A percentile compares a stretch with the other conserved stretches of the same genome.
Conservation (phyloP, 768 basidiomycete species). For the Lepiota venenata region DNA sequence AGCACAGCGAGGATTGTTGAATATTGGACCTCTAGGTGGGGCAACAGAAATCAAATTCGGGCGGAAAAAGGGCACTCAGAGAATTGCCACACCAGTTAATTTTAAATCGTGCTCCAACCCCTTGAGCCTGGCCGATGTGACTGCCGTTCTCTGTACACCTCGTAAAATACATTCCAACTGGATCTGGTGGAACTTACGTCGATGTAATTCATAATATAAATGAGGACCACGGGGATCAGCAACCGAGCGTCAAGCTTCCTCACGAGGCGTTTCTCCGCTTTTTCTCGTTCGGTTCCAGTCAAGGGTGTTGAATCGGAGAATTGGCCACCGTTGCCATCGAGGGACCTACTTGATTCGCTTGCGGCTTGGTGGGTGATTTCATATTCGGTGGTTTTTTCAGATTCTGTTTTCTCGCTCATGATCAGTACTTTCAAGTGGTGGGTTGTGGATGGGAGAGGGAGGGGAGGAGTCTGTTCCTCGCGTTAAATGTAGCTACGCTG, state of each 20-base stretch:
- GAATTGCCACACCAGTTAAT: conserved; percentile 32
- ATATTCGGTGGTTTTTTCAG: no score
- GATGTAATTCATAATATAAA: conserved; percentile 68
- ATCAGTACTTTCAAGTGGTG: no score
- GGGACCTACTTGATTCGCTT: no score
- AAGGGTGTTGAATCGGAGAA: neutral
- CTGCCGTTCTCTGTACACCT: conserved; percentile 39
- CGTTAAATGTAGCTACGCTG: no score
- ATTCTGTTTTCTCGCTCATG: no score
- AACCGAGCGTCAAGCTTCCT: conserved; percentile 54
- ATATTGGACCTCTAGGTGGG: conserved; percentile 23
- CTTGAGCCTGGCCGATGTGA: conserved; percentile 48
- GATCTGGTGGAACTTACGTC: conserved; percentile 37
- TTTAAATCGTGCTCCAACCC: conserved; percentile 47
- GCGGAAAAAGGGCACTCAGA: neutral
- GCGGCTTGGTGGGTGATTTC: no score
- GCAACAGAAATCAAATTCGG: neutral
- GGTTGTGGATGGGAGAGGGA: no score
- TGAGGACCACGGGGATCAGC: conserved; percentile 53
- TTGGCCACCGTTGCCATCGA: no score
- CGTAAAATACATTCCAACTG: neutral
- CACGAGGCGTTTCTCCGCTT: conserved; percentile 43
- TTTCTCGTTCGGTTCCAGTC: conserved; percentile 23
- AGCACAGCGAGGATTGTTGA: conserved; percentile 22
- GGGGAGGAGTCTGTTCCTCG: no score